Evolutionary conservation across 2,329 filamentous ascomycete genomes (phyloP), one percentile per base, ranked within the genome.

Genomic region (Colletotrichum tanaceti): DNA sequence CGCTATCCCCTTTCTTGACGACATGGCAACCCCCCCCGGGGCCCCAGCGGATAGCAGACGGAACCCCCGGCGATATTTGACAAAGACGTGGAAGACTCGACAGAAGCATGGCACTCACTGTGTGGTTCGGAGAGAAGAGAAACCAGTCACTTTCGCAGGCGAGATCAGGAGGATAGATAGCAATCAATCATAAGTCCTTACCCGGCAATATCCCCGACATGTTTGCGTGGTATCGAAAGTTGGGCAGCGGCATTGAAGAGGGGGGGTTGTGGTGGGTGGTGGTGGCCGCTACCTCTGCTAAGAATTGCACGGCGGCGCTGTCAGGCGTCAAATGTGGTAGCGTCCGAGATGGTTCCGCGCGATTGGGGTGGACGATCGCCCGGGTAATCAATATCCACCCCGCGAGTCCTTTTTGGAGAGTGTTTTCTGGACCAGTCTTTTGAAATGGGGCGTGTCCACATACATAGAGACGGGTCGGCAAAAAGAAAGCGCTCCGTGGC

Each of bases 311-410:
- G 43, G 43, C 47, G 55, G 62, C 62, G 62, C 65, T 57, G 43
- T 65, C 65, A 68, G 52, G 55, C 62, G 62, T n/a, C 38, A 38
- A n/a, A 65, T 65, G 24, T 68, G 65, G 65, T 44, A 50, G 38
- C 44, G 49, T 49, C 35, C 47, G 49, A 47, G 49, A 65, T 60
- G 55, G 65, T 64, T 65, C 55, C 65, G 55, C 62, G 43, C 65
- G 55, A 60, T 60, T 65, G 61, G 65, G 62, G 49, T 43, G n/a
- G 52, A 14, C 62, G 65, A 68, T 68, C 65, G 49, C 22, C 55
- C 65, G 61, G 61, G 65, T 54, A 68, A 58, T 53, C n/a, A n/a
- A n/a, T n/a, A n/a, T n/a, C 55, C 57, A 65, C 62, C 65, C 62
- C 62, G 44, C 61, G 54, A 62, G 41, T 24, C 58, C 16, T 28